Base-by-base conservation (phyloP, 495 filamentous ascomycete genomes). In the Sporormia fimetaria region DNA sequence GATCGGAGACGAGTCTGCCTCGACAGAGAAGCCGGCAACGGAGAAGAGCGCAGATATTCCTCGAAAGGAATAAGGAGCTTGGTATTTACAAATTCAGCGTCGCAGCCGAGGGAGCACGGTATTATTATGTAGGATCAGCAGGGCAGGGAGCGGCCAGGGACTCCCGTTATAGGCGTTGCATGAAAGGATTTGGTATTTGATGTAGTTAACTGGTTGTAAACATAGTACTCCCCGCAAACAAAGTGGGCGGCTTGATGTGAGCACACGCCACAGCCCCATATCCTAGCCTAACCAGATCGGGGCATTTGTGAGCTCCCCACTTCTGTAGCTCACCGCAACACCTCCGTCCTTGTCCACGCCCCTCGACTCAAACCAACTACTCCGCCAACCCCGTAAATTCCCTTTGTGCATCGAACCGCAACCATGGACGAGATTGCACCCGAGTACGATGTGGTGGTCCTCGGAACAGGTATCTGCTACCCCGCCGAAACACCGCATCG, bases 361-460 rank as follows among this genome's bases (percentile, higher is more conserved):
- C 27, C 29, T 24, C 20, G 4, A 28, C 8, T 21, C 15, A 4
- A 34, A 22, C 17, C 25, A 12, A 21, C 17, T 4, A 2, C 26
- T 10, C 37, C 18, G 22, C 22, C 8, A n/a, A n/a, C n/a, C n/a
- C n/a, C 25, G 7, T 27, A 27, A 27, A 27, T 27, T 27, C 12
- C 25, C 12, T 7, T 27, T 27, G 12, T 27, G n/a, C n/a, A 12
- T 6, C 14, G n/a, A 10, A 10, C 14, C 20, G 11, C 41, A 56
- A 71, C 47, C 63, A 94, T 94, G 85, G 90, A 94, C 62, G 90
- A 98, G 64, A 93, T 98, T 54, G 83, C 87, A 40, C 77, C 79
- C 40, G 86, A 94, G 64, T 98, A 98, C 71, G 90, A 98, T 74
- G 81, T 94, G 62, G 82, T 98, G 55, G 92, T 98, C 57, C 80